These are phyloP conservation scores for Neonectria coccinea DNA, from an alignment of 2,329 filamentous ascomycete species.

Conservation along the genomic window DNA sequence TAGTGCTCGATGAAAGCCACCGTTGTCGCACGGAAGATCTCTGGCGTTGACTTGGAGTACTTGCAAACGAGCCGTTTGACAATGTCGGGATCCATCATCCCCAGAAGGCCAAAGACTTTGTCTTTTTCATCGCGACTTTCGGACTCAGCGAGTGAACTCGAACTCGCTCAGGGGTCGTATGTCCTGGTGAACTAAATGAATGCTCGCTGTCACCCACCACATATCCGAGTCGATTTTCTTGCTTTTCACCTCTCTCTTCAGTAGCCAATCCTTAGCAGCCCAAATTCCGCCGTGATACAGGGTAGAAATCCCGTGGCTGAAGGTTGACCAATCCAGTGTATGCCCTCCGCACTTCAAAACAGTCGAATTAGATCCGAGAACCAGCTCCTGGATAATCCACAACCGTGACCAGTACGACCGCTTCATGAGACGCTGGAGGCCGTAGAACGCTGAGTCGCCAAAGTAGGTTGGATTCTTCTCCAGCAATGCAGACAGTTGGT, in stretches of 20 bases:
- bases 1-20: conserved; percentile 27
- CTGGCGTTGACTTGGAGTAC: conserved; percentile 23
- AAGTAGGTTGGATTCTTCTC: conserved; percentile 17
- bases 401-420: conserved; percentile 26
- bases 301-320: conserved; percentile 20
- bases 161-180: conserved; percentile 22
- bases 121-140: conserved; percentile 26
- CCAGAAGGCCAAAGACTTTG: conserved; percentile 29
- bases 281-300: conserved; percentile 28
- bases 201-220: conserved; percentile 22
- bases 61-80: conserved; percentile 19
- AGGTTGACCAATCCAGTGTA: conserved; percentile 23
- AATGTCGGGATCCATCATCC: conserved; percentile 30
- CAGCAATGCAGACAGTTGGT: conserved; percentile 1
- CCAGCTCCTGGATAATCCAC: conserved; percentile 31
- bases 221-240: conserved; percentile 3
- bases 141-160: conserved; percentile 24
- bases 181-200: conserved; percentile 28
- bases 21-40: conserved; percentile 21
- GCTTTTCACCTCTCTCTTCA: conserved; percentile 15
- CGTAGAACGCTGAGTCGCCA: conserved; percentile 24
- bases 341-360: conserved; percentile 23
- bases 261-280: conserved; percentile 24
- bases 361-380: conserved; percentile 27
- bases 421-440: conserved; percentile 25